Conservation (phyloP, 2,329 filamentous ascomycete species). For the Basipetospora chlamydospora region DNA sequence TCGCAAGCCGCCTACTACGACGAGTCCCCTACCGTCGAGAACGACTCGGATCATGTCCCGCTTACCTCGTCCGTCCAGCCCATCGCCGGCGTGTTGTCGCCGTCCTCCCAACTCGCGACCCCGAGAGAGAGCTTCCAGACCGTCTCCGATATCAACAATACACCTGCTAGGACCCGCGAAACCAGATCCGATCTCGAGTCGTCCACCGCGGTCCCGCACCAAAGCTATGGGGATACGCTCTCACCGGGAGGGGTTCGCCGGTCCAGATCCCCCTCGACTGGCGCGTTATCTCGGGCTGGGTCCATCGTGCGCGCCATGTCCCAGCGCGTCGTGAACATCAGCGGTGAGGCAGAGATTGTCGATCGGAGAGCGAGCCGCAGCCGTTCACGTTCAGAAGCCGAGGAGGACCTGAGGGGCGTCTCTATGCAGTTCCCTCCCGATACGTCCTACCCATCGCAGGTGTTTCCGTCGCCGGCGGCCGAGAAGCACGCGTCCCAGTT, state of each 20-base stretch:
- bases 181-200: conserved; percentile 20
- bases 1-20: conserved; percentile 12
- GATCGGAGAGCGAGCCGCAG: conserved; percentile 54
- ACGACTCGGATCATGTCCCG: conserved; percentile 44
- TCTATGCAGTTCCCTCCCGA: conserved; percentile 17
- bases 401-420: conserved; percentile 23
- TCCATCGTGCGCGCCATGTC: conserved; percentile 80
- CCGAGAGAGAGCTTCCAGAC: conserved; percentile 43
- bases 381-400: conserved; percentile 42
- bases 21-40: conserved; percentile 21
- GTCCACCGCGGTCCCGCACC: not conserved
- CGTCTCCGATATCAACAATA: conserved; percentile 39
- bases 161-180: conserved; percentile 31
- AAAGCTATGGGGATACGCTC: conserved; percentile 37
- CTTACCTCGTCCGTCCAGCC: conserved; percentile 41
- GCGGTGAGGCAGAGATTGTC: conserved; percentile 74
- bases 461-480: conserved; percentile 19
- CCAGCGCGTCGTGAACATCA: conserved; percentile 93
- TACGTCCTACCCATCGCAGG: conserved; percentile 37
- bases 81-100: conserved; percentile 33
- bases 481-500: conserved; percentile 30
- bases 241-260: conserved; percentile 35
- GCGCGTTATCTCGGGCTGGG: conserved; percentile 51
- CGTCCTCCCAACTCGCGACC: conserved; percentile 24
- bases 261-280: conserved; percentile 48